Percentiles rank a stretch among this genome's conserved stretches.
phyloP scores from a whole-genome alignment of 2,329 filamentous ascomycete genomes.

The Fusarium pseudograminearum region DNA sequence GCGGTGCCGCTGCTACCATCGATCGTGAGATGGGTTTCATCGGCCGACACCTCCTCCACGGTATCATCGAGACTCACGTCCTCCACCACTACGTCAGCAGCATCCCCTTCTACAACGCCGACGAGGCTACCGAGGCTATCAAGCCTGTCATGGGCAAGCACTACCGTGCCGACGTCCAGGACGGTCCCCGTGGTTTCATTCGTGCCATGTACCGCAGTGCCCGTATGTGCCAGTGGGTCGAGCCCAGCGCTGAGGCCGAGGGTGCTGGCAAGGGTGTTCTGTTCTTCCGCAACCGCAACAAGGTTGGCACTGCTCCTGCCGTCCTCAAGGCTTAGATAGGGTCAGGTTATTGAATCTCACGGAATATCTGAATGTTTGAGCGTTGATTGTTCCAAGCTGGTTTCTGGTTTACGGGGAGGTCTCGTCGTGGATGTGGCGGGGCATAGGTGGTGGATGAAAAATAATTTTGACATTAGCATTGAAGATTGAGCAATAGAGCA shows the following conservation, averaged over 20 bases:
- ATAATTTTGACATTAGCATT: conserved; percentile 23
- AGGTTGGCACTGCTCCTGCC: conserved; percentile 71
- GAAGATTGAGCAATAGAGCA: conserved; percentile 35
- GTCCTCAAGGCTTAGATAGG: conserved; percentile 38
- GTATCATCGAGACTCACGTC: conserved; percentile 97
- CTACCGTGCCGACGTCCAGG: conserved; percentile 86
- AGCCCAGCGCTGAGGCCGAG: conserved; percentile 84
- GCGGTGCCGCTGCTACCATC: conserved; percentile 93
- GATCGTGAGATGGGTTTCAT: conserved; percentile 98
- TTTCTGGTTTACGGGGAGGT: conserved; percentile 27
- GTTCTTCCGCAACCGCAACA: conserved; percentile 96
- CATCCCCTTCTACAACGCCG: conserved; percentile 97
- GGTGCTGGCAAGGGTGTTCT: conserved; percentile 86
- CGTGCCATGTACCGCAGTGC: conserved; percentile 83
- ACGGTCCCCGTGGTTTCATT: conserved; percentile 85
- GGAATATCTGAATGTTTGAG: conserved; percentile 21
- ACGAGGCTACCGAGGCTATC: conserved; percentile 94
- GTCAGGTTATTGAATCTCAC: conserved; percentile 1
- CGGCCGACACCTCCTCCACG: conserved; percentile 89
- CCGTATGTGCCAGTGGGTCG: conserved; percentile 96
- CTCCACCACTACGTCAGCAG: conserved; percentile 97
- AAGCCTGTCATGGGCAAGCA: conserved; percentile 94
- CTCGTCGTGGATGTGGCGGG: conserved; percentile 17
- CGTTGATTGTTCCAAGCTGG: conserved; percentile 41
- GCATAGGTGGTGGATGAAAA: conserved; percentile 21